A percentile compares a stretch with the other conserved stretches of the same genome.
Evolutionary conservation across 2,329 filamentous ascomycete genomes (phyloP).

Genomic region (Cladosporium phlei): DNA sequence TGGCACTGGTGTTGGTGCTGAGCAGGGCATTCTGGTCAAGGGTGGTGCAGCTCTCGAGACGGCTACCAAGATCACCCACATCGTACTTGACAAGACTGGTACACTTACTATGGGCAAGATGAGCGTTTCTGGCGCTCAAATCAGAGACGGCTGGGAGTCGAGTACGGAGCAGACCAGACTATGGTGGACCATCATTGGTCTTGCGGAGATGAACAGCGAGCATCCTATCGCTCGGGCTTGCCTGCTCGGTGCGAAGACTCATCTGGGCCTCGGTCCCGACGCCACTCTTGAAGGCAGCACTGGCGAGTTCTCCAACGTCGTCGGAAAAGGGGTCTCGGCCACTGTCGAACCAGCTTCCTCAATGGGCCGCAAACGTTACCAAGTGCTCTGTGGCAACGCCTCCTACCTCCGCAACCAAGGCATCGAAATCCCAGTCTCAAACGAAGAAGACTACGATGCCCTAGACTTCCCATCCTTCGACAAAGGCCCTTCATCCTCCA

Average conservation of each 20-base stretch:
- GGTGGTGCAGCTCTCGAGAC: conserved; percentile 88
- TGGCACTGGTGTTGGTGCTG: conserved; percentile 90
- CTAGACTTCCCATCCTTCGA: conserved; percentile 34
- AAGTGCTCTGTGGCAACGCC: conserved; percentile 78
- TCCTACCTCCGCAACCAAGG: conserved; percentile 68
- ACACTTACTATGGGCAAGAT: conserved; percentile 94
- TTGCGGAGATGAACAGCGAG: conserved; percentile 94
- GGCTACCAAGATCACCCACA: conserved; percentile 81
- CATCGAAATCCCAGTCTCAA: conserved; percentile 55
- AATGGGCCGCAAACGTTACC: conserved; percentile 66
- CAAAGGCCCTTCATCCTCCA: conserved; percentile 30
- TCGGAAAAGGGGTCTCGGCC: conserved; percentile 82
- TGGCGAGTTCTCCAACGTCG: conserved; percentile 74
- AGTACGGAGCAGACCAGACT: conserved; percentile 65
- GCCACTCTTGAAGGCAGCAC: conserved; percentile 75
- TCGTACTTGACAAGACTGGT: conserved; percentile 93
- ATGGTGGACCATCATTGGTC: conserved; percentile 94
- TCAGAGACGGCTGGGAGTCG: conserved; percentile 64
- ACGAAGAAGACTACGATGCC: conserved; percentile 50
- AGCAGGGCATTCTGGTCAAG: conserved; percentile 96
- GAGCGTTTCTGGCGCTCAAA: conserved; percentile 71
- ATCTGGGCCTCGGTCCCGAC: conserved; percentile 68
- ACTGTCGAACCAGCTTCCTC: conserved; percentile 69
- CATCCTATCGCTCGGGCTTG: conserved; percentile 94
- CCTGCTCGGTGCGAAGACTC: conserved; percentile 65